Conservation (phyloP, 2,329 filamentous ascomycete genomes). For the Dactylellina drechsleri region DNA sequence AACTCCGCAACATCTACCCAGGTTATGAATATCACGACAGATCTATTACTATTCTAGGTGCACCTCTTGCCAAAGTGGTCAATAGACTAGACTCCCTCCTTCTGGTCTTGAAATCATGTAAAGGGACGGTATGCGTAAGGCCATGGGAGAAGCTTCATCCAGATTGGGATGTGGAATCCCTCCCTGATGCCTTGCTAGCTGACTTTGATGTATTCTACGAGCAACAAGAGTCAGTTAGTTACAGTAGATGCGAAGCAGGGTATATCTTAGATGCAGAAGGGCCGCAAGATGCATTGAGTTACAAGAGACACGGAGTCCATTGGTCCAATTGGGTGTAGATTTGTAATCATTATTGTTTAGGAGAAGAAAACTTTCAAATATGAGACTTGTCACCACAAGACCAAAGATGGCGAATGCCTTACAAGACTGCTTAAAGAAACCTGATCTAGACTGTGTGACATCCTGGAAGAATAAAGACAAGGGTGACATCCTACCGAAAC, state of each 20-base stretch:
- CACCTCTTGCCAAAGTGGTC: constrained; percentile 63
- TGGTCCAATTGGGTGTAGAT: constrained; percentile 47
- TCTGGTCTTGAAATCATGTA: constrained; percentile 72
- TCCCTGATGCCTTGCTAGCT: constrained; percentile 66
- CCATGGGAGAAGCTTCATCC: constrained; percentile 71
- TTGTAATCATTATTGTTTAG: too few species aligned
- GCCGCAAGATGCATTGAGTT: constrained; percentile 61
- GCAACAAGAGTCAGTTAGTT: constrained; percentile 66
- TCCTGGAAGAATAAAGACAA: too few species aligned
- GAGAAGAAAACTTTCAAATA: too few species aligned
- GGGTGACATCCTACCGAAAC: too few species aligned
- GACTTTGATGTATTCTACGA: constrained; percentile 68
- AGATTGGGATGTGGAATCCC: constrained; percentile 65
- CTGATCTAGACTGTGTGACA: too few species aligned
- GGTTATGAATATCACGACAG: constrained; percentile 54
- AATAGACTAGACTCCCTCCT: constrained; percentile 70
- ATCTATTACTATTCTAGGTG: constrained; percentile 59
- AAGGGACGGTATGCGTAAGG: constrained; percentile 66
- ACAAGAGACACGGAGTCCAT: constrained; percentile 40
- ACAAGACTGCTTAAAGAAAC: too few species aligned
- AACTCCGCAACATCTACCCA: constrained; percentile 65
- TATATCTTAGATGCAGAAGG: constrained; percentile 70
- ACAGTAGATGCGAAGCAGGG: constrained; percentile 68
- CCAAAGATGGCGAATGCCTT: too few species aligned
- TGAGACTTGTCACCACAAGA: too few species aligned